Conservation (phyloP, 1,139 yeast genomes). For the Candida buenavistaensis region DNA sequence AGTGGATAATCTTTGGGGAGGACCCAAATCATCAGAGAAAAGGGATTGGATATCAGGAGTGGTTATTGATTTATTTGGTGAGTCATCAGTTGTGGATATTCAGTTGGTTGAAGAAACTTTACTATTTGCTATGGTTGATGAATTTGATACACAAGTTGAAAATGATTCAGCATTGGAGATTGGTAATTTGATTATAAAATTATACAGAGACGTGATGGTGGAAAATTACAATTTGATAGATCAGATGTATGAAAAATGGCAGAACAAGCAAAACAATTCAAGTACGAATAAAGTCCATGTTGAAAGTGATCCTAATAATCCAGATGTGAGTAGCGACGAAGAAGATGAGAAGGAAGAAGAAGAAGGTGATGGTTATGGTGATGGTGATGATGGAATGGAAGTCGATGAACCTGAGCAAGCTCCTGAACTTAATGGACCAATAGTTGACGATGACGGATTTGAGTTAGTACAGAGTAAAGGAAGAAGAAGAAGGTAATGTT, state of each 20-base stretch:
- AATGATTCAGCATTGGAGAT: conserved; percentile 83
- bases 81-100: conserved; percentile 60
- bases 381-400: conserved; percentile 36
- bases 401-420: conserved; percentile 25
- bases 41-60: conserved; percentile 93
- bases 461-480: conserved; percentile 78
- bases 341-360: conserved; percentile 49
- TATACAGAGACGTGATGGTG: conserved; percentile 63
- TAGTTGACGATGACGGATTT: conserved; percentile 92
- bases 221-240: conserved; percentile 59
- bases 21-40: conserved; percentile 83
- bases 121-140: conserved; percentile 90
- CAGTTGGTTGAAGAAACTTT: conserved; percentile 82
- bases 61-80: conserved; percentile 75
- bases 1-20: conserved; percentile 98
- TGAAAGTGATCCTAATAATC: conserved; percentile 60
- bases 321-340: conserved; percentile 49
- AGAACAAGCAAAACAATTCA: conserved; percentile 46
- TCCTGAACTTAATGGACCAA: conserved; percentile 44
- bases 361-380: conserved; percentile 32
- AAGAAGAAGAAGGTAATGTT: conserved; percentile 31
- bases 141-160: conserved; percentile 84
- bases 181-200: conserved; percentile 62
- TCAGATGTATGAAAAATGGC: conserved; percentile 58
- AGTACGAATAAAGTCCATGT: conserved; percentile 35